These are phyloP conservation scores for Cryphonectria nitschkei DNA, from an alignment of 2,329 filamentous ascomycete genomes.

Conservation along the genomic window DNA sequence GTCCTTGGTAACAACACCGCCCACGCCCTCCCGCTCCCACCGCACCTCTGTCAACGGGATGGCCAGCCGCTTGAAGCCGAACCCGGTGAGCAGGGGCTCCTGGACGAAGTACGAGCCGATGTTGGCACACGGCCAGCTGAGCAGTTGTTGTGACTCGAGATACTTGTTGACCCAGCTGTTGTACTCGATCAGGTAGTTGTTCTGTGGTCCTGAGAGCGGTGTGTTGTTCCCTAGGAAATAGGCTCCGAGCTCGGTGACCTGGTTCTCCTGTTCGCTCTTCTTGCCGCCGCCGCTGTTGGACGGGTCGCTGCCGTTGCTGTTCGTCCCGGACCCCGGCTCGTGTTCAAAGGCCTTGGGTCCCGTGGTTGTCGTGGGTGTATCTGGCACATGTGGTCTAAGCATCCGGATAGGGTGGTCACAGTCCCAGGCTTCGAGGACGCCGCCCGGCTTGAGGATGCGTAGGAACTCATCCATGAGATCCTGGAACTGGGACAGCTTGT, in stretches of 20 bases:
- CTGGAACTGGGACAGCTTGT: constrained; percentile 63
- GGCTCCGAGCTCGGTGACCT: constrained; percentile 73
- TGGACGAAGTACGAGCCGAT: constrained; percentile 79
- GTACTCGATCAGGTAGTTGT: constrained; percentile 80
- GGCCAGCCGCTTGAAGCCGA: constrained; percentile 78
- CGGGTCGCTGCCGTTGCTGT: constrained; percentile 37
- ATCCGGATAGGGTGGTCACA: constrained; percentile 84
- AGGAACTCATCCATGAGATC: constrained; percentile 70
- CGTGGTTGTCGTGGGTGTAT: constrained; percentile 43
- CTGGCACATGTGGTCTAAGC: constrained; percentile 75
- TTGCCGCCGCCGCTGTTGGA: constrained; percentile 28
- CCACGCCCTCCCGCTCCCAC: constrained; percentile 81
- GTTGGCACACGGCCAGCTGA: constrained; percentile 76
- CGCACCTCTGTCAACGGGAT: constrained; percentile 82
- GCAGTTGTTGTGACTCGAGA: constrained; percentile 71
- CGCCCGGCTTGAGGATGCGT: constrained; percentile 76
- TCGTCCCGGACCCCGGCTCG: constrained; percentile 22
- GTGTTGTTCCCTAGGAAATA: constrained; percentile 84
- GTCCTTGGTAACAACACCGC: constrained; percentile 63
- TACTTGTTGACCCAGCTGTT: constrained; percentile 81
- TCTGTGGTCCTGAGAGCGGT: constrained; percentile 78
- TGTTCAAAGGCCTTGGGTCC: constrained; percentile 4
- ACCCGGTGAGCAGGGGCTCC: constrained; percentile 70
- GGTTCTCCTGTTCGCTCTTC: constrained; percentile 57
- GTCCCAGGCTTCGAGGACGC: constrained; percentile 87